Evolutionary conservation across 345 rosid species (phyloP).

Genomic region (Dimocarpus longan): DNA sequence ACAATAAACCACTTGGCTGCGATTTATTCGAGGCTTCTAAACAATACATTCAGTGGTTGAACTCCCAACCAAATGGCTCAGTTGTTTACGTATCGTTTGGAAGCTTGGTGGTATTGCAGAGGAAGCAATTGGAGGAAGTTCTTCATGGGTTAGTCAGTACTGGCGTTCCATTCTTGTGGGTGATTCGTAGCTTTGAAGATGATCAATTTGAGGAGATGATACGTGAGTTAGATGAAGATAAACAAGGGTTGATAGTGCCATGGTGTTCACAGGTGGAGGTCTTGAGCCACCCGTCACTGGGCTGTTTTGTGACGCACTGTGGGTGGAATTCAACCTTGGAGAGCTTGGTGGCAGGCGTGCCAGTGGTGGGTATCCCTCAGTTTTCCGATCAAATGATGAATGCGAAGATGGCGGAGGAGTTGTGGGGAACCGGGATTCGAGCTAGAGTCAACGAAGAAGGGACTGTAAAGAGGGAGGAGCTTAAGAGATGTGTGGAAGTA

Average conservation of each 20-base stretch:
- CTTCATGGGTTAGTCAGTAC: slow-evolving; percentile 24
- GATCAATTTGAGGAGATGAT: slow-evolving; percentile 4
- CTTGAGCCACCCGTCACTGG: slow-evolving; percentile 36
- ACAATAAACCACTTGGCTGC: background rate
- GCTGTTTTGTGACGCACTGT: slow-evolving; percentile 54
- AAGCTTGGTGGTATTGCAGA: slow-evolving; percentile 24
- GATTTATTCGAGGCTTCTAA: slow-evolving; percentile 12
- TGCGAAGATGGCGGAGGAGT: slow-evolving; percentile 40
- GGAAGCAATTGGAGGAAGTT: slow-evolving; percentile 40
- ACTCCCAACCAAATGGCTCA: slow-evolving; percentile 25
- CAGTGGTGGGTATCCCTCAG: slow-evolving; percentile 41
- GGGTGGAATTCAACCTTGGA: slow-evolving; percentile 50
- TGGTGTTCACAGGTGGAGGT: slow-evolving; percentile 55
- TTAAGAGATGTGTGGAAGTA: slow-evolving; percentile 35
- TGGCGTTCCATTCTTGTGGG: slow-evolving; percentile 41
- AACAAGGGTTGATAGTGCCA: slow-evolving; percentile 39
- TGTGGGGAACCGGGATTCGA: slow-evolving; percentile 39
- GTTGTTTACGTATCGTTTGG: slow-evolving; percentile 50
- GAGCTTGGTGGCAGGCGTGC: slow-evolving; percentile 41
- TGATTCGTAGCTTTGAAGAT: slow-evolving; percentile 16
- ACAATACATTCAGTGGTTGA: slow-evolving; percentile 30
- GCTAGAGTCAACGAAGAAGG: slow-evolving; percentile 13
- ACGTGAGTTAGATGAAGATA: slow-evolving; percentile 17
- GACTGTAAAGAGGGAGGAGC: slow-evolving; percentile 33
- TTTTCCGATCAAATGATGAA: slow-evolving; percentile 44